These are phyloP conservation scores for Trichoderma atroviride DNA, from an alignment of 2,329 filamentous ascomycete genomes.

Conservation along the genomic window DNA sequence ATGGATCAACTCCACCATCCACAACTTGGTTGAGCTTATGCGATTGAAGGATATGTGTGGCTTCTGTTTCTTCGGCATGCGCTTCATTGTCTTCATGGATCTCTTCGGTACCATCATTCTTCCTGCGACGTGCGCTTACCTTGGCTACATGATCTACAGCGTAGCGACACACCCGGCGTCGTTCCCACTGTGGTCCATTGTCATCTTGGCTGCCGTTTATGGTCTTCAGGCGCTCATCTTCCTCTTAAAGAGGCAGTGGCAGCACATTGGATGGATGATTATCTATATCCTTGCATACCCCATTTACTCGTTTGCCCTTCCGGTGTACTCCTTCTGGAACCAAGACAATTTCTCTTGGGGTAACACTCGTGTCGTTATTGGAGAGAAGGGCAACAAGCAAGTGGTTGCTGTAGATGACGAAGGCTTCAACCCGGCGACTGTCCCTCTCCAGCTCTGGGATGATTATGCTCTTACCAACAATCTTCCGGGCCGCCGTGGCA, in stretches of 20 bases:
- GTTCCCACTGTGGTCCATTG: slow-evolving; percentile 83
- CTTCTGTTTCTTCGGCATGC: slow-evolving; percentile 99
- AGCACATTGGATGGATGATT: slow-evolving; percentile 99
- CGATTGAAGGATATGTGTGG: slow-evolving; percentile 92
- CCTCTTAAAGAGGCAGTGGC: slow-evolving; percentile 95
- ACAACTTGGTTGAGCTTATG: slow-evolving; percentile 91
- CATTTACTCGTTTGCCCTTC: slow-evolving; percentile 87
- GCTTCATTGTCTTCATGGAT: slow-evolving; percentile 94
- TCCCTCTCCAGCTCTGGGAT: slow-evolving; percentile 95
- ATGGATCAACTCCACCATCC: slow-evolving; percentile 99
- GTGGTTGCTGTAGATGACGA: slow-evolving; percentile 85
- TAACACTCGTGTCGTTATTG: slow-evolving; percentile 96
- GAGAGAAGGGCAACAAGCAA: slow-evolving; percentile 88
- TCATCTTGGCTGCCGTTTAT: slow-evolving; percentile 89
- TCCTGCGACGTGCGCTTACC: slow-evolving; percentile 83
- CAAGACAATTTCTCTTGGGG: slow-evolving; percentile 99
- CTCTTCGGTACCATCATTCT: slow-evolving; percentile 90
- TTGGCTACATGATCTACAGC: slow-evolving; percentile 83
- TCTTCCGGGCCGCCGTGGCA: slow-evolving; percentile 85
- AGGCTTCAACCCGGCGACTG: slow-evolving; percentile 85
- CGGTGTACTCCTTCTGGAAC: slow-evolving; percentile 99
- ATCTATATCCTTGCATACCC: slow-evolving; percentile 97
- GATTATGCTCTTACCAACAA: slow-evolving; percentile 88
- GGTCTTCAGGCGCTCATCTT: slow-evolving; percentile 96
- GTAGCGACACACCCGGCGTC: slow-evolving; percentile 70